A percentile compares a stretch with the other conserved stretches of the same genome.
Evolutionary conservation across 441 rosid species (phyloP).

Genomic region (Lepidium campestre): DNA sequence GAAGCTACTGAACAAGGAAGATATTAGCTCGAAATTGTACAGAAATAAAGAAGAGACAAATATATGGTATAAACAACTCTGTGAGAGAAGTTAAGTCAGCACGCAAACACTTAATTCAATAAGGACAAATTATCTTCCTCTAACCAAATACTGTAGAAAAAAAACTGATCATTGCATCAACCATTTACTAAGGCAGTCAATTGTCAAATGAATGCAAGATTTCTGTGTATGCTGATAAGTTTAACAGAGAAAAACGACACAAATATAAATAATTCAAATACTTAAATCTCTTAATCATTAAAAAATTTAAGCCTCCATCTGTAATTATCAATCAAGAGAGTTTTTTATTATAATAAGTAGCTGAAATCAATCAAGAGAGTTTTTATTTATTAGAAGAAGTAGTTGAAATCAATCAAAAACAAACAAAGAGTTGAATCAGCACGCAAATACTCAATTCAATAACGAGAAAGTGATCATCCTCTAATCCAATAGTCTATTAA

Average conservation of each 20-base stretch:
- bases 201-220: background rate
- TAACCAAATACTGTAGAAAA: background rate
- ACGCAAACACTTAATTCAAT: background rate
- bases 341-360: background rate
- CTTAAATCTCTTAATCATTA: background rate
- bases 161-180: background rate
- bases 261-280: no score
- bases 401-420: background rate
- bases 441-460: background rate
- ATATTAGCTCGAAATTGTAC: background rate
- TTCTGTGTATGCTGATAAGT: background rate
- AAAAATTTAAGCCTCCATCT: background rate
- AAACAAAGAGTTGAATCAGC: background rate
- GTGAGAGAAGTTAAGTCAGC: background rate
- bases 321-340: background rate
- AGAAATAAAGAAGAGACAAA: background rate
- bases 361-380: background rate
- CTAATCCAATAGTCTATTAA: background rate
- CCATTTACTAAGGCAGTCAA: background rate
- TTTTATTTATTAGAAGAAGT: background rate
- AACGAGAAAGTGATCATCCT: background rate
- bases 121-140: background rate
- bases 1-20: background rate
- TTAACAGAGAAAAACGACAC: no score
- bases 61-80: background rate